These are phyloP conservation scores for Viola odorata DNA, from an alignment of 345 rosid species.

Conservation along the genomic window DNA sequence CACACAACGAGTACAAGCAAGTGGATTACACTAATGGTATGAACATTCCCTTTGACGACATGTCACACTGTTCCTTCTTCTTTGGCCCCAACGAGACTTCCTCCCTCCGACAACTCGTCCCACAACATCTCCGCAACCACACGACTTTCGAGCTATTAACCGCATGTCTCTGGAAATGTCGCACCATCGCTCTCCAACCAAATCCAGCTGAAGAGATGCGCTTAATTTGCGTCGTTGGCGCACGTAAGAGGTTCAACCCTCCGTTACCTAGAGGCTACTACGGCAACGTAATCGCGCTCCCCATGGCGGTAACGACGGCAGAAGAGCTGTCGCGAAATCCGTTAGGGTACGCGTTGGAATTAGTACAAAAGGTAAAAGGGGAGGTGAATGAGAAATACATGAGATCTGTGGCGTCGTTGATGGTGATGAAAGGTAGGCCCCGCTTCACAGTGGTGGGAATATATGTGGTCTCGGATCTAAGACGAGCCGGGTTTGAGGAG, in stretches of 20 bases:
- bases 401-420: conserved; percentile 9
- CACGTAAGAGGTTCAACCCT: neutral
- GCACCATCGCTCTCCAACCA: conserved; percentile 13
- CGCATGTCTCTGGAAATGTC: conserved; percentile 27
- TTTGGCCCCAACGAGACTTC: conserved; percentile 6
- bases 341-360: too few species aligned
- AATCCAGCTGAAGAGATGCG: conserved; percentile 17
- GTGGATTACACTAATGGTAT: neutral
- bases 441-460: too few species aligned
- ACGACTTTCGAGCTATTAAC: conserved; percentile 16
- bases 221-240: neutral
- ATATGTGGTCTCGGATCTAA: too few species aligned
- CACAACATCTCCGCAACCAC: conserved; percentile 4
- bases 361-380: conserved; percentile 20
- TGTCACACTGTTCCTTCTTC: conserved; percentile 1
- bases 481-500: too few species aligned
- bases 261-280: conserved; percentile 17
- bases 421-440: conserved; percentile 14
- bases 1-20: conserved; percentile 1
- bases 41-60: neutral
- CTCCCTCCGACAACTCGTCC: conserved; percentile 3
- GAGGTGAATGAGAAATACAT: conserved; percentile 13
- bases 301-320: too few species aligned
- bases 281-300: conserved; percentile 19
- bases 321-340: too few species aligned